Percentiles rank a stretch among this genome's conserved stretches.
These are phyloP conservation scores for Ganoderma lucidum DNA, from an alignment of 1,284 basidiomycete species.

Conservation along the genomic window DNA sequence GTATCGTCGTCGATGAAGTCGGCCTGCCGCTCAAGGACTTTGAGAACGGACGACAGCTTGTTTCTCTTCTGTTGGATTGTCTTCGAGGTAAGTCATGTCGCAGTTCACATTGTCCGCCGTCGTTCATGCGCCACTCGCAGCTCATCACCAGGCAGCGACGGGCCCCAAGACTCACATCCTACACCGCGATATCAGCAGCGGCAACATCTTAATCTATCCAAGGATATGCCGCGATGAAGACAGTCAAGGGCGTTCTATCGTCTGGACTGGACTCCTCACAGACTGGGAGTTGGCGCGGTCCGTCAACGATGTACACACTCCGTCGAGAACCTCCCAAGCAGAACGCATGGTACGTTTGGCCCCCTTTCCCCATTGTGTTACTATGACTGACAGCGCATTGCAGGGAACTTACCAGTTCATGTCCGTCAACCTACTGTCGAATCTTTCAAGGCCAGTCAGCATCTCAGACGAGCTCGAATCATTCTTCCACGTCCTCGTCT, in stretches of 20 bases:
- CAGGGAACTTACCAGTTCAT: constrained; percentile 23
- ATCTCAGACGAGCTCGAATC: constrained; percentile 27
- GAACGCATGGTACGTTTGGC: background rate
- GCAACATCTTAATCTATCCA: constrained; percentile 22
- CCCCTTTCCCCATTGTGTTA: background rate
- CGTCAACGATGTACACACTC: fast-evolving
- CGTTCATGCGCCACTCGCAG: background rate
- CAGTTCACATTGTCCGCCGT: too few species aligned
- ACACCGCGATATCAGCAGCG: constrained; percentile 25
- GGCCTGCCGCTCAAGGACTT: constrained; percentile 14
- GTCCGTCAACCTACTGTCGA: background rate
- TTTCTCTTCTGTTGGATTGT: constrained; percentile 15
- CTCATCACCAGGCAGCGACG: background rate
- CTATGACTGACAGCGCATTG: background rate
- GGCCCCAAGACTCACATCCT: background rate
- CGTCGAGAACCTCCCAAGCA: background rate
- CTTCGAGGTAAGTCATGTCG: constrained; percentile 14
- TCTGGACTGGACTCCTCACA: constrained; percentile 18
- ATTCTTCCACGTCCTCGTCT: constrained; percentile 26
- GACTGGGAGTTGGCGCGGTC: constrained; percentile 27
- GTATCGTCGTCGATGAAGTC: constrained; percentile 22
- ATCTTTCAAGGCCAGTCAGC: background rate
- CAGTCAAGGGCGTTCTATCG: background rate
- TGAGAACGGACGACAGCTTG: constrained; percentile 9
- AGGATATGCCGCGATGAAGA: background rate